Evolutionary conservation across 805 yeast species (phyloP).

Genomic region (Pichia deserticola): DNA sequence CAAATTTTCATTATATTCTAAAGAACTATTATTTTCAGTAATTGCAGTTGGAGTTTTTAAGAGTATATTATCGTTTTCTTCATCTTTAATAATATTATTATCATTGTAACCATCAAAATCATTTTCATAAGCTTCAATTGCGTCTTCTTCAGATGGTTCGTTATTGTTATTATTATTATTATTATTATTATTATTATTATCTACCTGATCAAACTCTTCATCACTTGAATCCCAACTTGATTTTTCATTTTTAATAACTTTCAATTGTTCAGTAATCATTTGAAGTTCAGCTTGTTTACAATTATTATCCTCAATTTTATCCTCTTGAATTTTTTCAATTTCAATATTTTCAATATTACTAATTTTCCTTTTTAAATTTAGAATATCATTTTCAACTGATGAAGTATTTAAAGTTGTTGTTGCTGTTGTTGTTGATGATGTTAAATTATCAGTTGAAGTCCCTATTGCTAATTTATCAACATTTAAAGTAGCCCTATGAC

Average conservation of each 20-base stretch:
- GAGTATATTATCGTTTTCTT: background rate
- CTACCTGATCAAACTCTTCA: background rate
- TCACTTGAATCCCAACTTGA: conserved; percentile 12
- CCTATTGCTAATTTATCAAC: conserved; percentile 21
- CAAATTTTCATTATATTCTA: background rate
- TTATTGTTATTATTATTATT: background rate
- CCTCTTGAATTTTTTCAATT: background rate
- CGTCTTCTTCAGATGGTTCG: too few relatives aligned
- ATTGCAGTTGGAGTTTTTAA: background rate
- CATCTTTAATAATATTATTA: too few relatives aligned
- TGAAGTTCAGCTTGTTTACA: background rate
- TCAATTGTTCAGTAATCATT: background rate
- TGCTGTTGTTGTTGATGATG: background rate
- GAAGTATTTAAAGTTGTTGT: background rate
- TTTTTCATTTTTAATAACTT: background rate
- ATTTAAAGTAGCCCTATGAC: conserved; percentile 23
- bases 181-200: background rate
- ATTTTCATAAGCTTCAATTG: too few relatives aligned
- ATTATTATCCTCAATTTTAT: background rate
- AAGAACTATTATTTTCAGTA: too few relatives aligned
- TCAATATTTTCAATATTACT: background rate
- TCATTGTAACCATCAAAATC: too few relatives aligned
- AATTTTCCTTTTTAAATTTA: too few relatives aligned
- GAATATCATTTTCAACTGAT: too few relatives aligned
- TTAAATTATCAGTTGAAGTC: background rate